Base-by-base conservation (phyloP, 176 grass and related monocot species). In the Oryza glumipatula region DNA sequence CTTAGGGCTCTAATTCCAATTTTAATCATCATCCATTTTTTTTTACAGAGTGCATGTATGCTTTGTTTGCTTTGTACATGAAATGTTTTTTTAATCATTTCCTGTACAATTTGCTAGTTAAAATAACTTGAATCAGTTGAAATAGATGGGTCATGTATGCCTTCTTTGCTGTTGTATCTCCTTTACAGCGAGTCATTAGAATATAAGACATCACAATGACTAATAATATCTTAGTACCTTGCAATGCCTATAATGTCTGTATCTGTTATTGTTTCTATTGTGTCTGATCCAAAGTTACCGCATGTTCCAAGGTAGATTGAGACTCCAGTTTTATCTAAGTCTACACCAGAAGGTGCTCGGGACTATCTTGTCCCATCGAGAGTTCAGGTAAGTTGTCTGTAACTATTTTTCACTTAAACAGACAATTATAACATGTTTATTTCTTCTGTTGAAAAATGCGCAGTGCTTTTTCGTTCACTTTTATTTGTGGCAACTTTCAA, bases 301-400 rank as follows among this genome's bases (percentile, higher is more conserved):
- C 80, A 88, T 89, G 36, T 82, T 88, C 87, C 84, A 98, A 98
- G 93, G 93, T 96, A 99, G 96, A 96, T 99, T 94, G 96, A 99
- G 96, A 99, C 96, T 94, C 96, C 96, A 91, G 93, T 96, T 88
- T 89, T 99, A 81, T 99, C 96, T 76, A 93, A 89, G 73, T 99
- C 96, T 44, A 99, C 96, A 80, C 96, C 96, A 70, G 96, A 96
- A 92, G 96, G 96, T 78, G 93, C 96, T 47, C 88, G 96, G 4
- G 93, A 99, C 58, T 99, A 99, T 96, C 96, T 99, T 82, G 96
- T 96, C 78, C 96, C 96, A 82, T 96, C 96, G n/a, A 86, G 93
- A 92, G 94, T 99, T 92, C 96, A 99, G 96, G 96, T 99, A 75
- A 89, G 63, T 72, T 70, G 92, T 23, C 61, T 77, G 17, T 61